These are phyloP conservation scores for Raffaelea albimanens DNA, from an alignment of 2,329 filamentous ascomycete species.

Conservation along the genomic window DNA sequence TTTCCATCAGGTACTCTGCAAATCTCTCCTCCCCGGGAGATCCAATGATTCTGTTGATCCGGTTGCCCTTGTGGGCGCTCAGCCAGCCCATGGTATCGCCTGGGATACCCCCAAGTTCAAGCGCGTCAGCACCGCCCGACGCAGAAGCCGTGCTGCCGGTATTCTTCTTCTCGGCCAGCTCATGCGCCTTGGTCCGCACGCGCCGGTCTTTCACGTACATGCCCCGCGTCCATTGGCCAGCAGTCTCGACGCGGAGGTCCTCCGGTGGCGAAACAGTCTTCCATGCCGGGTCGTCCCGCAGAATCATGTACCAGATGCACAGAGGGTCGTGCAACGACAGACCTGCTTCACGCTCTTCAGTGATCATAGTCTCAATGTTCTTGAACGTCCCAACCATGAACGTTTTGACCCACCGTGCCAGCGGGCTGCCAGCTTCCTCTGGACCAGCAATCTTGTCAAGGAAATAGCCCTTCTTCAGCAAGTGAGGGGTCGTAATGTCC, in stretches of 20 bases:
- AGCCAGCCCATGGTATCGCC: slow-evolving; percentile 73
- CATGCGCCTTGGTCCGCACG: slow-evolving; percentile 37
- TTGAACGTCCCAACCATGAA: slow-evolving; percentile 63
- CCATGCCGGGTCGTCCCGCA: slow-evolving; percentile 49
- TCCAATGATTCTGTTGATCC: slow-evolving; percentile 62
- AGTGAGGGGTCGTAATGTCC: slow-evolving; percentile 66
- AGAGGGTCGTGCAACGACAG: slow-evolving; percentile 69
- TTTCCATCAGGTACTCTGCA: slow-evolving; percentile 54
- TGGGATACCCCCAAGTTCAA: slow-evolving; percentile 43
- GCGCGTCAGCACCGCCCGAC: slow-evolving; percentile 33
- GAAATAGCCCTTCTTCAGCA: slow-evolving; percentile 54
- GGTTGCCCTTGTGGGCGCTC: slow-evolving; percentile 64
- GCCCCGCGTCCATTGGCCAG: slow-evolving; percentile 88
- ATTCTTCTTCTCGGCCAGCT: slow-evolving; percentile 21
- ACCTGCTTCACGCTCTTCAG: slow-evolving; percentile 46
- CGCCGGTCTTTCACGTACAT: slow-evolving; percentile 81
- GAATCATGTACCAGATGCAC: slow-evolving; percentile 70
- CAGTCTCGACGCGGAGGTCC: slow-evolving; percentile 82
- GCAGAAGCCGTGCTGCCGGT: slow-evolving; percentile 19
- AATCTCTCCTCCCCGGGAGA: slow-evolving; percentile 62
- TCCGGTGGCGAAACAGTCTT: slow-evolving; percentile 49
- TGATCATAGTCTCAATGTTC: slow-evolving; percentile 56
- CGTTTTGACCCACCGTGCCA: slow-evolving; percentile 63
- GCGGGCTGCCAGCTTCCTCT: slow-evolving; percentile 54
- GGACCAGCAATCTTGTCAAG: slow-evolving; percentile 42